These are phyloP conservation scores for Oryza australiensis DNA, from an alignment of 176 grass and related monocot genomes.

Conservation along the genomic window DNA sequence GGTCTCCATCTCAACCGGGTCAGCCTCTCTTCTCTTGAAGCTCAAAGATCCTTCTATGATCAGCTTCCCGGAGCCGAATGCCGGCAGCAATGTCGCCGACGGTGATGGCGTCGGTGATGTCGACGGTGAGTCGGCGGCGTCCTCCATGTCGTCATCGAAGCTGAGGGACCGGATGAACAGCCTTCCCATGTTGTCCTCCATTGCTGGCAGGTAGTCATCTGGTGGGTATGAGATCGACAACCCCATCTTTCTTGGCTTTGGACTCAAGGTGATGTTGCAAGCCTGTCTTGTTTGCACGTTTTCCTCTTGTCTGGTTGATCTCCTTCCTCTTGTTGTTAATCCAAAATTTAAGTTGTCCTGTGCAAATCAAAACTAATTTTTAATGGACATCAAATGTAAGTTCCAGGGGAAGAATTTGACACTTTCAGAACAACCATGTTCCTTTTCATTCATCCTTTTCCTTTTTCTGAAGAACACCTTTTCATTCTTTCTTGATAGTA, in stretches of 20 bases:
- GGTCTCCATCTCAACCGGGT: slow-evolving; percentile 47
- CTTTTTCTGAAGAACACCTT: background rate
- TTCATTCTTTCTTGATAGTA: background rate
- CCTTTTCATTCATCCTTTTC: background rate
- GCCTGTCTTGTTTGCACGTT: slow-evolving; percentile 15
- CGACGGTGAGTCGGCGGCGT: background rate
- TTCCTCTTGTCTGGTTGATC: slow-evolving; percentile 15
- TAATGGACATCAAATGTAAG: background rate
- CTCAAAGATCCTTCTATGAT: slow-evolving; percentile 58
- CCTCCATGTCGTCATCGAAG: slow-evolving; percentile 61
- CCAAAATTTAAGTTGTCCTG: slow-evolving; percentile 17
- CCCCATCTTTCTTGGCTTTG: slow-evolving; percentile 42
- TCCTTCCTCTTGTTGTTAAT: background rate
- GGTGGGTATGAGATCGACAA: slow-evolving; percentile 60
- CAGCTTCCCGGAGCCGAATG: slow-evolving; percentile 40
- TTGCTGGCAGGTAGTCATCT: slow-evolving; percentile 46
- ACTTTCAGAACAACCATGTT: slow-evolving; percentile 24
- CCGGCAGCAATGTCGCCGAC: background rate
- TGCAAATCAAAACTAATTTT: slow-evolving; percentile 27
- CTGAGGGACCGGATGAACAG: slow-evolving; percentile 60
- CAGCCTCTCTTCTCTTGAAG: slow-evolving; percentile 58
- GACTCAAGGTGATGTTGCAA: slow-evolving; percentile 14
- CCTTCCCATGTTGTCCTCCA: slow-evolving; percentile 51
- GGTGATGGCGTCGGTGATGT: slow-evolving; percentile 1
- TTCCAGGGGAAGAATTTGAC: background rate